Evolutionary conservation across 1,284 basidiomycete genomes (phyloP), one percentile per base, ranked within the genome.

Genomic region (Lentinus polychrous): DNA sequence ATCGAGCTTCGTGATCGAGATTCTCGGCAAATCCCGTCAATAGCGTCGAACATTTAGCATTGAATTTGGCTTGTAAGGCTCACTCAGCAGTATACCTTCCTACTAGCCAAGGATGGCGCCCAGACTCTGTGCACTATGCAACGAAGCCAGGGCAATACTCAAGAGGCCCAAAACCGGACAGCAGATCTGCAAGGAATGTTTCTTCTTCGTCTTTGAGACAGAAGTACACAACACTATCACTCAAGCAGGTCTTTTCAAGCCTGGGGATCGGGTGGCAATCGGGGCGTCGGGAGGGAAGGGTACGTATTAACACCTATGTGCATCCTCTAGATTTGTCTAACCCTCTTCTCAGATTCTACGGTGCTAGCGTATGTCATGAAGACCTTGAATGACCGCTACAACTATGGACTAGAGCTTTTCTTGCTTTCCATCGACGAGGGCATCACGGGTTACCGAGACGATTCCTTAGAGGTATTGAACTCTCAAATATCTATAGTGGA

Each of bases 271-370:
- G 52, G 94, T 99, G 33, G 96, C 95, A 20, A 99, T 99, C 52
- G 95, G 95, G 40, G 95, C 96, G 46, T 96, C 93, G 46, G 95
- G 95, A 48, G 96, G 95, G 39, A 99, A 99, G 79, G 94, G 94
- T 91, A 37, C 20, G 65, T 55, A n/a, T 23, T 10, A 27, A 15
- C 8, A 43, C 31, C 3, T 2, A 12, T 31, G 2, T 32, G 20
- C 15, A 33, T 35, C 12, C 7, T 10, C 6, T 14, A 33, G 20
- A 33, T 11, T 36, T 15, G 6, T 33, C 15, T 33, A 32, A 12
- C 42, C 14, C 18, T 32, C 51, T 48, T 33, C 14, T 34, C 60
- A 96, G 95, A 99, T 67, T 99, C 95, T 10, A 99, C 95, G 2
- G 95, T 99, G 1, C 78, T 99, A 24, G 95, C 96, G 8, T 86